A percentile compares a stretch with the other conserved stretches of the same genome.
Evolutionary conservation across 73 alveolate species (phyloP).

Genomic region (Symbiodinium natans): DNA sequence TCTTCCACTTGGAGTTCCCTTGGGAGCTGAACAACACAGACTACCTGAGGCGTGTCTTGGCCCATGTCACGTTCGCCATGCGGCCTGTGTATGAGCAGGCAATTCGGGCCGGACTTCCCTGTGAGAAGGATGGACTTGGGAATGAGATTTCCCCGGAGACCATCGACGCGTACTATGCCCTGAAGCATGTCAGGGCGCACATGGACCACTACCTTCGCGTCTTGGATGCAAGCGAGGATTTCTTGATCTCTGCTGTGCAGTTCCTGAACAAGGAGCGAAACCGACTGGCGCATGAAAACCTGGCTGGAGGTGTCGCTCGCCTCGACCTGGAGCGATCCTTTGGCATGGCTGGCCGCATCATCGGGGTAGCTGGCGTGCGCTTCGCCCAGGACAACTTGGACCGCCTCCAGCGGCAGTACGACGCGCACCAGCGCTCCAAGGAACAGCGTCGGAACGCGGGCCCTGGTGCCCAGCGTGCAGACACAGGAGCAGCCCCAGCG

Average conservation of each 20-base stretch:
- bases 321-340: background rate
- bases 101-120: background rate
- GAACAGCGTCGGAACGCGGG: background rate
- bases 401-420: background rate
- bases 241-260: background rate
- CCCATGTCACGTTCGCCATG: background rate
- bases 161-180: background rate
- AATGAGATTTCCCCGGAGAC: background rate
- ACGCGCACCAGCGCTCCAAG: background rate
- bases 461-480: background rate
- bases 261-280: background rate
- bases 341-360: background rate
- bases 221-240: background rate
- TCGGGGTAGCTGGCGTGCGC: background rate
- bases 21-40: background rate
- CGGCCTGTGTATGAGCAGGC: background rate
- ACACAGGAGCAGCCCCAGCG: background rate
- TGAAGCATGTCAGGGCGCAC: background rate
- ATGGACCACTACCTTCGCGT: background rate
- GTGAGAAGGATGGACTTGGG: background rate
- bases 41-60: conserved; percentile 15
- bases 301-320: background rate
- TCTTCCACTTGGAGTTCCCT: background rate
- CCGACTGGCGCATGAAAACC: background rate
- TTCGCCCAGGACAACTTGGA: background rate